phyloP scores from a whole-genome alignment of 129 eudicot genomes.

The Lactuca saligna region DNA sequence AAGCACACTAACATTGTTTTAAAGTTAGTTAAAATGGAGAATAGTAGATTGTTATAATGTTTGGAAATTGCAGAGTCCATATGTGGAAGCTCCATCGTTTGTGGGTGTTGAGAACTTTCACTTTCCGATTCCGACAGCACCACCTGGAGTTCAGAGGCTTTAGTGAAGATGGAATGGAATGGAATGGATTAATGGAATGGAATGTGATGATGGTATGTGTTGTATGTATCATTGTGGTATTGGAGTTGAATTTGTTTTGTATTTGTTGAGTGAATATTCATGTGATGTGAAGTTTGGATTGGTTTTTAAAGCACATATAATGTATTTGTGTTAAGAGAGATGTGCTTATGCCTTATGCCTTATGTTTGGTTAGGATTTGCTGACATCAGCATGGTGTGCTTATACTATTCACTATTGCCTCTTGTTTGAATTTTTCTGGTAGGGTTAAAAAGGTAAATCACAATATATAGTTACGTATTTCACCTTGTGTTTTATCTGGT shows the following conservation, averaged over 20 bases:
- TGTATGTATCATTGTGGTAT: conserved; percentile 33
- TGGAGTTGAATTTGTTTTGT: conserved; percentile 34
- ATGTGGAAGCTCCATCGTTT: conserved; percentile 87
- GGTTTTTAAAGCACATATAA: conserved; percentile 31
- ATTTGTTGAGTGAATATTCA: conserved; percentile 32
- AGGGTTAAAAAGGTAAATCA: not conserved
- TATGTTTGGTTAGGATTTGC: conserved; percentile 1
- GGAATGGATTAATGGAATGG: conserved; percentile 14
- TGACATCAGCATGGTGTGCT: not conserved
- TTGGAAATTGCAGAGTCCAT: conserved; percentile 61
- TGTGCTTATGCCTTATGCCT: conserved; percentile 20
- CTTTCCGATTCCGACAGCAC: conserved; percentile 86
- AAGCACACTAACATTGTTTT: too few species aligned
- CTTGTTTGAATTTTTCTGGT: conserved; percentile 1
- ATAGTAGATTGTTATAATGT: not conserved
- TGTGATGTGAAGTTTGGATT: conserved; percentile 13
- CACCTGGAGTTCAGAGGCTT: conserved; percentile 86
- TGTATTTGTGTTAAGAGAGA: conserved; percentile 36
- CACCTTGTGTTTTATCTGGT: not conserved
- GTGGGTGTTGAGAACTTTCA: conserved; percentile 47
- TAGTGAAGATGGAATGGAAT: conserved; percentile 30
- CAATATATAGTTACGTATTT: too few species aligned
- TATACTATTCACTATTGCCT: not conserved
- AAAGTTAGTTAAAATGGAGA: too few species aligned
- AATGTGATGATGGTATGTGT: conserved; percentile 21